Evolutionary conservation across 2,329 filamentous ascomycete genomes (phyloP).

Genomic region (Penicillium crustosum): DNA sequence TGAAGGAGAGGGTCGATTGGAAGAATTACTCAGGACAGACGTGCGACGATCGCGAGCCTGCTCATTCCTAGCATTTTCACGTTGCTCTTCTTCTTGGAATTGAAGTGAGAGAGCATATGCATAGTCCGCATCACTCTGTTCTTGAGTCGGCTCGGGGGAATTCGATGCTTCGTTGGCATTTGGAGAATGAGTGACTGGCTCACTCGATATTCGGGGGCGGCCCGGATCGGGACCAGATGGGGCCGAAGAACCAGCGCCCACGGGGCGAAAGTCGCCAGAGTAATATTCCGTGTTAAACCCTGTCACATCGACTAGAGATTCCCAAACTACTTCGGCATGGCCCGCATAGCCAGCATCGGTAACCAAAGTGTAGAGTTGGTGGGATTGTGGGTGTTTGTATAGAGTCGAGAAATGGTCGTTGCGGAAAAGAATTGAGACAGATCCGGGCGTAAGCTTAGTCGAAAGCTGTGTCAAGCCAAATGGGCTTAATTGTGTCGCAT

Average conservation of each 20-base stretch:
- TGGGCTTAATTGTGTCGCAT: conserved; percentile 82
- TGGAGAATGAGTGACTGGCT: conserved; percentile 10
- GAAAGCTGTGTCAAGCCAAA: conserved; percentile 76
- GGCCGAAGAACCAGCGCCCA: conserved; percentile 58
- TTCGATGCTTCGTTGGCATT: conserved; percentile 14
- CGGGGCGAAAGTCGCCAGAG: conserved; percentile 83
- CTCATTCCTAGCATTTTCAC: conserved; percentile 53
- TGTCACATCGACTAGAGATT: conserved; percentile 84
- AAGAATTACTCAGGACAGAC: conserved; percentile 23
- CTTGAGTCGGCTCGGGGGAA: conserved; percentile 49
- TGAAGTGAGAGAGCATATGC: conserved; percentile 89
- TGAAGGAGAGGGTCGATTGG: conserved; percentile 11
- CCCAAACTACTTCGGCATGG: conserved; percentile 94
- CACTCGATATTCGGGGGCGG: conserved; percentile 30
- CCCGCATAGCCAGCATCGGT: conserved; percentile 88
- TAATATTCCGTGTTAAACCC: conserved; percentile 81
- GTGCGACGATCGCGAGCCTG: conserved; percentile 20
- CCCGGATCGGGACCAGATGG: conserved; percentile 34
- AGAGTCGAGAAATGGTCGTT: conserved; percentile 97
- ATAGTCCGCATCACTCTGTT: conserved; percentile 69
- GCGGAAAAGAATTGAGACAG: conserved; percentile 86
- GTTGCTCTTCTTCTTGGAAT: conserved; percentile 87
- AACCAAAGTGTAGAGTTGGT: conserved; percentile 76
- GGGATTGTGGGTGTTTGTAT: conserved; percentile 79
- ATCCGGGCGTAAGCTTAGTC: conserved; percentile 69